Percentiles rank a stretch among this genome's conserved stretches.
phyloP scores from a whole-genome alignment of 2,329 filamentous ascomycete genomes.

The Corniculantispora saksenae region DNA sequence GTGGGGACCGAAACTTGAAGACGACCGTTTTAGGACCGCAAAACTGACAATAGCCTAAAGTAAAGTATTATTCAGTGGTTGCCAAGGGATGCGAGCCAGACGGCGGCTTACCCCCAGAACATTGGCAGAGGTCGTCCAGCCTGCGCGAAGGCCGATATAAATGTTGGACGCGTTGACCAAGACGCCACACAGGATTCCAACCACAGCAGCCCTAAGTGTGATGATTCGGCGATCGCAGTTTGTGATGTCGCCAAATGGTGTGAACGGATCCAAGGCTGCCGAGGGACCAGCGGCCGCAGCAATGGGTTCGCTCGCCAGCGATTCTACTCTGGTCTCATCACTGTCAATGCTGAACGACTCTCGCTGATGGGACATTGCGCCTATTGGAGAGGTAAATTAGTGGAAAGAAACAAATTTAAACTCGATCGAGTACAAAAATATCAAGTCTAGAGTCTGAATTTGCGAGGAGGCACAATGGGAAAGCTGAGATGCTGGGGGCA shows the following conservation, averaged over 20 bases:
- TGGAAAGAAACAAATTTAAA: not conserved
- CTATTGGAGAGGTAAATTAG: not conserved
- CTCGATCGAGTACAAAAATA: not conserved
- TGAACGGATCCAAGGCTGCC: not conserved
- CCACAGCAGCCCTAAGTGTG: not conserved
- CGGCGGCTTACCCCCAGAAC: not conserved
- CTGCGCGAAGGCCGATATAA: conserved; percentile 12
- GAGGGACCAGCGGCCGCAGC: too few species aligned
- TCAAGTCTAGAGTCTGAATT: too few species aligned
- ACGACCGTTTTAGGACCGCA: conserved; percentile 3
- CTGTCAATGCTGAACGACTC: conserved; percentile 1
- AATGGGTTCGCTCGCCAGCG: not conserved
- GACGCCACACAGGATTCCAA: conserved; percentile 9
- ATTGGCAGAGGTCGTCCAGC: conserved; percentile 16
- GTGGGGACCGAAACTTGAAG: conserved; percentile 15
- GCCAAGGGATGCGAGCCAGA: not conserved
- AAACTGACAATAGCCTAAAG: conserved; percentile 13
- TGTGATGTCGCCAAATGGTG: not conserved
- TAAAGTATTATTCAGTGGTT: not conserved
- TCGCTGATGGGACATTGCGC: not conserved
- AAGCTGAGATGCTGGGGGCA: too few species aligned
- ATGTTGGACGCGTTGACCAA: conserved; percentile 17
- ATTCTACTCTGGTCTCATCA: conserved; percentile 2
- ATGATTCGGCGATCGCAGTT: not conserved
- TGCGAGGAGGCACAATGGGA: too few species aligned